Evolutionary conservation across 208 protist genomes (phyloP).

Genomic region (Polymyxa betae): DNA sequence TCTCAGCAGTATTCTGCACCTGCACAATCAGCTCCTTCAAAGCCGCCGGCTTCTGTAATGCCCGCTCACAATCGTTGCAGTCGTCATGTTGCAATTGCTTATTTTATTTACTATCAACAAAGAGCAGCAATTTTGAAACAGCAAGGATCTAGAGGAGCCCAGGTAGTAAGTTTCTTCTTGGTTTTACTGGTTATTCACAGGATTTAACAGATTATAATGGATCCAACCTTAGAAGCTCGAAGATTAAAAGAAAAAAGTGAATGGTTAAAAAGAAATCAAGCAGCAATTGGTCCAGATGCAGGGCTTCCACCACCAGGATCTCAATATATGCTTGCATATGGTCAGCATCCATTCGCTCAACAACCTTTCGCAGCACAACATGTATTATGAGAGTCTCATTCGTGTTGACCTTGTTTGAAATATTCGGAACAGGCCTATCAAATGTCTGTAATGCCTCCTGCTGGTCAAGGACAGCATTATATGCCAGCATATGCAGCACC

Average conservation of each 20-base stretch:
- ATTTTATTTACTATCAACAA: conserved; percentile 61
- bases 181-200: background rate
- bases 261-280: conserved; percentile 55
- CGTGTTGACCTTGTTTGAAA: background rate
- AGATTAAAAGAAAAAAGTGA: conserved; percentile 54
- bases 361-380: background rate
- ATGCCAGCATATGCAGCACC: conserved; percentile 37
- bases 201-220: conserved; percentile 35
- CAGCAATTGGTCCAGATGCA: conserved; percentile 21
- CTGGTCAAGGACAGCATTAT: conserved; percentile 14
- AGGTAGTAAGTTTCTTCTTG: background rate
- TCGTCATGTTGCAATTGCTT: conserved; percentile 59
- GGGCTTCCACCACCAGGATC: background rate
- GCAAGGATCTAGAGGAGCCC: background rate
- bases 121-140: conserved; percentile 35
- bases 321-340: conserved; percentile 27
- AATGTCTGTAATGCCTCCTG: conserved; percentile 22
- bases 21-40: background rate
- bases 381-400: background rate
- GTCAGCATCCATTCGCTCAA: conserved; percentile 34
- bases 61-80: conserved; percentile 49
- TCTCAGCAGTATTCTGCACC: too few species aligned
- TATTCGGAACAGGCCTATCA: background rate
- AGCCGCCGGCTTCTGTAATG: conserved; percentile 5
- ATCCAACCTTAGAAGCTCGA: conserved; percentile 58